Conservation (phyloP, 768 basidiomycete species). For the Trametes sanguinea region DNA sequence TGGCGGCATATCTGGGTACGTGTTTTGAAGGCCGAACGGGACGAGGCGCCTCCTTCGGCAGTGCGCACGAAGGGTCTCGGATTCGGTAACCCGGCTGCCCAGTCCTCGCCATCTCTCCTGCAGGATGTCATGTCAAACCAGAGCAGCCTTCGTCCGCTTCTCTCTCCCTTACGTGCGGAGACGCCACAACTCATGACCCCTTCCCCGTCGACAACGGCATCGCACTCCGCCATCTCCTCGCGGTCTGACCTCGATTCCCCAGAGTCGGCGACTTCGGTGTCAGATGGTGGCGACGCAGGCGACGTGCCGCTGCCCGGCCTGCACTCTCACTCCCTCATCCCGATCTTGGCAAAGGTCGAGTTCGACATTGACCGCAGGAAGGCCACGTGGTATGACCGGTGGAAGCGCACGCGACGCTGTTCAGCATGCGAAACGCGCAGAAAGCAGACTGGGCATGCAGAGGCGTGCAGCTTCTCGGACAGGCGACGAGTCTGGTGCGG, state of each 20-base stretch:
- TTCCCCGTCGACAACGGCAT: slow-evolving; percentile 39
- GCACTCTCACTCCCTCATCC: slow-evolving; percentile 63
- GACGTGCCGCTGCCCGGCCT: slow-evolving; percentile 70
- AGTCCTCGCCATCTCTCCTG: slow-evolving; percentile 30
- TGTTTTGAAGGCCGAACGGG: slow-evolving; percentile 62
- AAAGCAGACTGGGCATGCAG: slow-evolving; percentile 40
- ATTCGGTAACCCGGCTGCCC: slow-evolving; percentile 36
- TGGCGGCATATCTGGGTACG: slow-evolving; percentile 88
- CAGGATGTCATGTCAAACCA: slow-evolving; percentile 34
- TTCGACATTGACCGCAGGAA: slow-evolving; percentile 86
- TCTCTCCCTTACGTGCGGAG: slow-evolving; percentile 46
- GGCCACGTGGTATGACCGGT: slow-evolving; percentile 86
- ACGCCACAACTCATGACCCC: slow-evolving; percentile 44
- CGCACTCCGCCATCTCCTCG: slow-evolving; percentile 40
- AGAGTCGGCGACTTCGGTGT: slow-evolving; percentile 44
- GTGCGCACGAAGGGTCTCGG: slow-evolving; percentile 46
- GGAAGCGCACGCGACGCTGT: slow-evolving; percentile 67
- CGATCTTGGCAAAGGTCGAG: slow-evolving; percentile 91
- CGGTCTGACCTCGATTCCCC: slow-evolving; percentile 53
- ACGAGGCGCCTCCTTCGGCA: slow-evolving; percentile 38
- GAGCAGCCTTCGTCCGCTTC: slow-evolving; percentile 45
- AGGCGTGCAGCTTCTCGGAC: slow-evolving; percentile 25
- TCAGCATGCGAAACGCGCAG: slow-evolving; percentile 60
- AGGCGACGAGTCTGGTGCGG: slow-evolving; percentile 22
- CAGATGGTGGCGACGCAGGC: slow-evolving; percentile 39